Conservation (phyloP, 2,329 filamentous ascomycete species). For the Fusarium brevicatenulatum region DNA sequence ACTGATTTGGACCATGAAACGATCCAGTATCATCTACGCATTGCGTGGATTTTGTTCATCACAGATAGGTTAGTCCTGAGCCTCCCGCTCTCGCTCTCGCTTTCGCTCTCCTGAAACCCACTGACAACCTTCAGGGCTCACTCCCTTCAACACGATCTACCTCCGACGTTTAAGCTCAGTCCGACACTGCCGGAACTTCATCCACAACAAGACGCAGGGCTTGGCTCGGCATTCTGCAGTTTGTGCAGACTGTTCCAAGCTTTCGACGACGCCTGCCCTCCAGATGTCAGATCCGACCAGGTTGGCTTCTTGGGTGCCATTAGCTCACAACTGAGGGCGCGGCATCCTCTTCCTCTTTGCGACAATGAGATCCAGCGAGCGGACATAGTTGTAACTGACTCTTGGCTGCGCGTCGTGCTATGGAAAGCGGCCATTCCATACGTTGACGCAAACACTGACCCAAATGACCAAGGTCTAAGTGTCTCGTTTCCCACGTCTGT, state of each 20-base stretch:
- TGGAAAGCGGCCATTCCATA: slow-evolving; percentile 25
- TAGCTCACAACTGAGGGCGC: slow-evolving; percentile 4
- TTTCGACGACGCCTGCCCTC: slow-evolving; percentile 21
- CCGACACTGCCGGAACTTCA: slow-evolving; percentile 10
- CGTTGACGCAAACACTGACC: slow-evolving; percentile 13
- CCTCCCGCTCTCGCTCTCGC: rapidly evolving
- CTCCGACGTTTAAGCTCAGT: slow-evolving; percentile 25
- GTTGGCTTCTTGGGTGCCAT: slow-evolving; percentile 11
- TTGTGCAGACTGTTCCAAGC: slow-evolving; percentile 19
- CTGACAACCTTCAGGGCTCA: slow-evolving; percentile 6
- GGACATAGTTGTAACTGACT: slow-evolving; percentile 20
- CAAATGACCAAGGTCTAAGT: slow-evolving; percentile 10
- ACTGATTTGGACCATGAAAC: not conserved
- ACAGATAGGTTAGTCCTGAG: slow-evolving; percentile 5
- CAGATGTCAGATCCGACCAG: slow-evolving; percentile 5
- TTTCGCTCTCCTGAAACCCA: not conserved
- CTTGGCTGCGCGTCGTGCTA: slow-evolving; percentile 19
- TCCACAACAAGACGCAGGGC: not conserved
- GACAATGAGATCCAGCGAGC: slow-evolving; percentile 20
- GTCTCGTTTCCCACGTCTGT: slow-evolving; percentile 21
- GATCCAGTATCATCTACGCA: slow-evolving; percentile 15
- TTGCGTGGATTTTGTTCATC: slow-evolving; percentile 24
- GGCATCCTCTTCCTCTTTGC: not conserved
- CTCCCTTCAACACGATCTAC: slow-evolving; percentile 18
- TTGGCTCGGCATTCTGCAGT: slow-evolving; percentile 17